These are phyloP conservation scores for Jackrogersella multiformis DNA, from an alignment of 495 filamentous ascomycete species.

Conservation along the genomic window DNA sequence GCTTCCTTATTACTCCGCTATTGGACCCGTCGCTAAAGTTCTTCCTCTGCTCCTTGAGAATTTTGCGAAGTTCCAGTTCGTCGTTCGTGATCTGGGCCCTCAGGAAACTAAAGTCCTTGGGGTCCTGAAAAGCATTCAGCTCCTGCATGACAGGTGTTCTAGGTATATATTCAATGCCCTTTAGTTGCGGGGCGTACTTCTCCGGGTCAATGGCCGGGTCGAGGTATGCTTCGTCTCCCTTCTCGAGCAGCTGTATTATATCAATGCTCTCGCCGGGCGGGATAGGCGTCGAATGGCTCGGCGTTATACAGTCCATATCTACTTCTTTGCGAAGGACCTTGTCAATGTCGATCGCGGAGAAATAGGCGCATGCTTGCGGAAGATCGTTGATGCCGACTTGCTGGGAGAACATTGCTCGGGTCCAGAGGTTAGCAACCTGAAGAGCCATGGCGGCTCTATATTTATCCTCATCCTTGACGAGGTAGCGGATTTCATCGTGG, in stretches of 20 bases:
- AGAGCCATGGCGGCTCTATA: constrained; percentile 91
- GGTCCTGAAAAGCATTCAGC: constrained; percentile 52
- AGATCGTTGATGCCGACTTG: constrained; percentile 96
- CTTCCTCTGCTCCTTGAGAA: constrained; percentile 68
- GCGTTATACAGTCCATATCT: constrained; percentile 95
- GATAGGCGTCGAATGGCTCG: constrained; percentile 81
- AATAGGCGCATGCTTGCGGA: constrained; percentile 92
- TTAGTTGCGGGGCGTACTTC: constrained; percentile 58
- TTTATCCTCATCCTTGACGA: constrained; percentile 84
- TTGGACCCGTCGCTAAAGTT: not conserved
- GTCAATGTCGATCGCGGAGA: constrained; percentile 95
- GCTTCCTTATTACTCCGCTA: constrained; percentile 15
- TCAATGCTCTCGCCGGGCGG: constrained; percentile 86
- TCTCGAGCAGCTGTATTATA: constrained; percentile 76
- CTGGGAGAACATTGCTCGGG: constrained; percentile 93
- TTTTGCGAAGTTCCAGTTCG: constrained; percentile 76
- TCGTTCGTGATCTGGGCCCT: constrained; percentile 83
- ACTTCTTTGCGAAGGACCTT: constrained; percentile 95
- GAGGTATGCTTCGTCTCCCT: constrained; percentile 69
- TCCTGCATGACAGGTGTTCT: constrained; percentile 82
- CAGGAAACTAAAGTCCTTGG: constrained; percentile 68
- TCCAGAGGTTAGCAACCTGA: constrained; percentile 96
- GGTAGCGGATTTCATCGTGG: constrained; percentile 96
- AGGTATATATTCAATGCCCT: constrained; percentile 70
- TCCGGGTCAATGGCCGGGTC: constrained; percentile 68